Evolutionary conservation across 2,329 filamentous ascomycete species (phyloP), one percentile per base, ranked within the genome.

Genomic region (Colletotrichum spinosum): DNA sequence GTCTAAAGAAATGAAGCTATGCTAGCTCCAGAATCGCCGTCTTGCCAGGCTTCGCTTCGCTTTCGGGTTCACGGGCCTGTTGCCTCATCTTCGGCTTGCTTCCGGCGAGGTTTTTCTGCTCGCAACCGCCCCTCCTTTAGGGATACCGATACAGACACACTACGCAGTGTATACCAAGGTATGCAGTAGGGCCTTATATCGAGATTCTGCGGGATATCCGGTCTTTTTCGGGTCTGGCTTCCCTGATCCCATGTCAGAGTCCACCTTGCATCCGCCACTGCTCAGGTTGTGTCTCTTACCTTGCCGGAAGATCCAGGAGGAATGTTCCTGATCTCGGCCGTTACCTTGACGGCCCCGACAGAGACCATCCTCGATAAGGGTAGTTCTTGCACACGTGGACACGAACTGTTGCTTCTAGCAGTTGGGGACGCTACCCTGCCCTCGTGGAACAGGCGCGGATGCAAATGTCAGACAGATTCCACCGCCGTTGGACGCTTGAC

Each of bases 391-490:
- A 25, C 48, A 45, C 38, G 12, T 41, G 38, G 38, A 41, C 38
- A 8, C 44, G 10, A 9, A 15, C 44, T 46, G 25, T 17, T 17
- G 17, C 17, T 17, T 17, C 17, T 17, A 17, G 17, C 17, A 17
- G 17, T 17, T 17, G 17, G 17, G 17, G 17, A 17, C 17, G 17
- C 17, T 17, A 17, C 17, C 17, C 17, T 17, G 49, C 42, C n/a
- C 58, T 39, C 62, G 41, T 51, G 50, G 52, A 50, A 33, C 42
- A 48, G 53, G 48, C 33, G 15, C 34, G 41, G 35, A 37, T 45
- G 34, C 46, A 52, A 56, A 52, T 52, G 56, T 62, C 57, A 56
- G 56, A 55, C 57, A 42, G 55, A 51, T 55, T 15, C 62, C 58
- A 55, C 62, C 37, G 33, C 41, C 41, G 37, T 17, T 56, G 52